A percentile compares a stretch with the other conserved stretches of the same genome.
These are phyloP conservation scores for Mycosphaerella arachidis DNA, from an alignment of 2,329 filamentous ascomycete species.

Conservation along the genomic window DNA sequence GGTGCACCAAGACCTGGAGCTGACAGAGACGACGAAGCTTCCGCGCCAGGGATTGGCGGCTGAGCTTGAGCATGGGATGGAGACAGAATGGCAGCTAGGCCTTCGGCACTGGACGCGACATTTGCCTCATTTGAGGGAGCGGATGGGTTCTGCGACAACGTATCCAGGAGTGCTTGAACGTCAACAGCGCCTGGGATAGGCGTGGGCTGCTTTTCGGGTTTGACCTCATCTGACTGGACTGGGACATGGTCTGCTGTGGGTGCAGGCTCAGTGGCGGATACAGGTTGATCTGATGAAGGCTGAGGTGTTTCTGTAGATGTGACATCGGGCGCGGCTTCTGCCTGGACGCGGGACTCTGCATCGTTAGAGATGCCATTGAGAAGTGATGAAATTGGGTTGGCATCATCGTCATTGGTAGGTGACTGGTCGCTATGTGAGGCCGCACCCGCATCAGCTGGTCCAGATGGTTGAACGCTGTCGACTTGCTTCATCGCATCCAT, in stretches of 20 bases:
- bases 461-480: slow-evolving; percentile 1
- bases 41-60: slow-evolving; percentile 27
- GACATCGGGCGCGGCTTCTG: slow-evolving; percentile 11
- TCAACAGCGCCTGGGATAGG: slow-evolving; percentile 35
- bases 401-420: slow-evolving; percentile 13
- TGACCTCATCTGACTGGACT: slow-evolving; percentile 23
- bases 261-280: slow-evolving; percentile 10
- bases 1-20: slow-evolving; percentile 30
- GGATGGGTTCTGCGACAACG: slow-evolving; percentile 31
- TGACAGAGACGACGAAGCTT: slow-evolving; percentile 31
- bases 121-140: slow-evolving; percentile 27
- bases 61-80: slow-evolving; percentile 18
- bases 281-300: slow-evolving; percentile 14
- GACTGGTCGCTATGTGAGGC: slow-evolving; percentile 23
- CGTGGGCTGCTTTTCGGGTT: slow-evolving; percentile 8
- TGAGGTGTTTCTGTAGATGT: slow-evolving; percentile 10
- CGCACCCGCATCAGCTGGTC: background rate
- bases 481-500: slow-evolving; percentile 7
- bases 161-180: slow-evolving; percentile 45
- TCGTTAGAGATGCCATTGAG: slow-evolving; percentile 22
- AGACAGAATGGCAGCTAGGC: slow-evolving; percentile 27
- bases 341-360: slow-evolving; percentile 13
- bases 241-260: slow-evolving; percentile 11
- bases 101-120: slow-evolving; percentile 31
- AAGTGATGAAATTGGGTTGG: slow-evolving; percentile 9